A percentile compares a stretch with the other conserved stretches of the same genome.
Evolutionary conservation across 805 yeast species (phyloP).

Genomic region (Pichia heedii): DNA sequence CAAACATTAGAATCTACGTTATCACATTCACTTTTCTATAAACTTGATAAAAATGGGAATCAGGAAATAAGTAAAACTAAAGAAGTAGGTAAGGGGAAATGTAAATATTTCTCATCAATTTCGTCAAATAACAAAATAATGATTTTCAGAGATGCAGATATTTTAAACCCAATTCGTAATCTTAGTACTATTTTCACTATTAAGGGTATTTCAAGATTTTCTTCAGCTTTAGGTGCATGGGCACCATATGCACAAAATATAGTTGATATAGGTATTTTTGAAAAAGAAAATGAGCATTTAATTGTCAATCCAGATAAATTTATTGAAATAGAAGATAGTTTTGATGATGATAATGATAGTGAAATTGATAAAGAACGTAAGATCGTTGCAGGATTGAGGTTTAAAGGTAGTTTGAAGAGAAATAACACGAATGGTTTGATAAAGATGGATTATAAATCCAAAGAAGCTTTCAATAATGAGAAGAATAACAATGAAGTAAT

Average conservation of each 20-base stretch:
- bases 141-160: constrained; percentile 7
- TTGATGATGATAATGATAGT: constrained; percentile 7
- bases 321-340: constrained; percentile 13
- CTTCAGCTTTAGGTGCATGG: constrained; percentile 65
- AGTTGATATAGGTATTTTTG: constrained; percentile 59
- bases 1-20: constrained; percentile 53
- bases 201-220: constrained; percentile 54
- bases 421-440: constrained; percentile 7
- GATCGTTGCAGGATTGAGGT: constrained; percentile 44
- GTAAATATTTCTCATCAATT: background rate
- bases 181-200: constrained; percentile 48
- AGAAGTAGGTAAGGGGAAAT: background rate
- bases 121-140: background rate
- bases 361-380: constrained; percentile 18
- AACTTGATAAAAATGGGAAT: background rate
- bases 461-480: constrained; percentile 9
- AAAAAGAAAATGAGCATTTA: constrained; percentile 34
- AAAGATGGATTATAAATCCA: constrained; percentile 4
- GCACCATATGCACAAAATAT: constrained; percentile 58
- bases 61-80: background rate
- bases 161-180: constrained; percentile 30
- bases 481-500: background rate
- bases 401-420: constrained; percentile 51
- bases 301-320: constrained; percentile 23
- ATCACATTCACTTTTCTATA: constrained; percentile 17